These are phyloP conservation scores for Citrullus mucosospermus DNA, from an alignment of 306 rosid genomes.

Conservation along the genomic window DNA sequence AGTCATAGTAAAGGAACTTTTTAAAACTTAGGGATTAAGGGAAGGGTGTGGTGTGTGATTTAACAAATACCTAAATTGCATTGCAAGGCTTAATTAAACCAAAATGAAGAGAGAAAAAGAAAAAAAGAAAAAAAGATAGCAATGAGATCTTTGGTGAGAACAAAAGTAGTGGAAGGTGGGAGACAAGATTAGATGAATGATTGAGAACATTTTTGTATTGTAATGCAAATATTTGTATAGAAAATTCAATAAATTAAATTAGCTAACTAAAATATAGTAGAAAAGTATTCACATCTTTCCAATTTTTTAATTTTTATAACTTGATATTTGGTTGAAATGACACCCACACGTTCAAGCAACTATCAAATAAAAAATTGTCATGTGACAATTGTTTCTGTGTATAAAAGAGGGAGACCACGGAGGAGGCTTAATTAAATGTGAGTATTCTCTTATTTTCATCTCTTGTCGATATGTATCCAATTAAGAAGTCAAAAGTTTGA, in stretches of 20 bases:
- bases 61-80: not conserved
- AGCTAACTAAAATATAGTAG: not conserved
- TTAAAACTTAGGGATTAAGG: not conserved
- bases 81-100: not conserved
- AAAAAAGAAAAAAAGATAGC: not conserved
- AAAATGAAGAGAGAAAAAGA: not conserved
- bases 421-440: too few relatives aligned
- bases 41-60: not conserved
- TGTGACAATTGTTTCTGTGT: too few relatives aligned
- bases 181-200: conserved; percentile 5
- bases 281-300: not conserved
- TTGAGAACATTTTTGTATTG: not conserved
- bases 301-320: too few relatives aligned
- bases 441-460: too few relatives aligned
- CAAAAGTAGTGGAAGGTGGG: conserved; percentile 3
- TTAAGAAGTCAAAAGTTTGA: too few relatives aligned
- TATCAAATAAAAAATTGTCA: too few relatives aligned
- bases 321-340: too few relatives aligned
- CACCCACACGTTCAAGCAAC: too few relatives aligned
- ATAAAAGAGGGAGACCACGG: too few relatives aligned
- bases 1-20: not conserved
- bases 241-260: not conserved
- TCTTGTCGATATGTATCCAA: too few relatives aligned
- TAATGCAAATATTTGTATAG: not conserved
- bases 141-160: not conserved